Evolutionary conservation across 2,329 filamentous ascomycete species (phyloP).

Genomic region (Fusarium verticillioides): DNA sequence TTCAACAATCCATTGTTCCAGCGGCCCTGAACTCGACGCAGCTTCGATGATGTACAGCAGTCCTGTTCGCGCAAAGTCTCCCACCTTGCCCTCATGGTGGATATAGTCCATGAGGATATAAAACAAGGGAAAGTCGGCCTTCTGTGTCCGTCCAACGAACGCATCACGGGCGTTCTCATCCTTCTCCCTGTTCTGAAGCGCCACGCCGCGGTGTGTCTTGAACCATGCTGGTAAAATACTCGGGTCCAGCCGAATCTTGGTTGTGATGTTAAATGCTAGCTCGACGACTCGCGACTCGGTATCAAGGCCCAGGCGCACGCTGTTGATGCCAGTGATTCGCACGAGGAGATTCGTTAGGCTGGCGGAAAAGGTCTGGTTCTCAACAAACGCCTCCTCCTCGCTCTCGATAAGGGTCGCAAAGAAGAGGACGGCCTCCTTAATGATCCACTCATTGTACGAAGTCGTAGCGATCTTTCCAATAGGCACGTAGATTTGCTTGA

Average conservation of each 20-base stretch:
- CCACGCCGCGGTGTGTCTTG: slow-evolving; percentile 61
- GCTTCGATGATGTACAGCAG: slow-evolving; percentile 96
- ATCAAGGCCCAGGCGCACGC: slow-evolving; percentile 78
- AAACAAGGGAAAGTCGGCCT: slow-evolving; percentile 94
- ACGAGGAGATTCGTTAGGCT: slow-evolving; percentile 89
- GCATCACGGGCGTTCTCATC: slow-evolving; percentile 73
- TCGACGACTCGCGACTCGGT: slow-evolving; percentile 92
- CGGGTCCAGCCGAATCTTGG: slow-evolving; percentile 92
- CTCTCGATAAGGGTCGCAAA: slow-evolving; percentile 95
- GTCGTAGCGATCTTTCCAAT: slow-evolving; percentile 89
- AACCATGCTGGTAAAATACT: slow-evolving; percentile 93
- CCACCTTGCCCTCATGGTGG: slow-evolving; percentile 92
- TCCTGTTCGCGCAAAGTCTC: slow-evolving; percentile 95
- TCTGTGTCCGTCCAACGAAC: slow-evolving; percentile 86
- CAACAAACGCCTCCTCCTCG: slow-evolving; percentile 94
- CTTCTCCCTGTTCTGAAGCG: slow-evolving; percentile 50
- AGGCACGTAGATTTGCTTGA: slow-evolving; percentile 88
- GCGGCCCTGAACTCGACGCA: slow-evolving; percentile 79
- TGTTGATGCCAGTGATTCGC: slow-evolving; percentile 79
- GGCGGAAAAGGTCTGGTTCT: slow-evolving; percentile 85
- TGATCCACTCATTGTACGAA: slow-evolving; percentile 85
- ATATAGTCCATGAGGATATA: slow-evolving; percentile 97
- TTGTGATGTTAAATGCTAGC: slow-evolving; percentile 93
- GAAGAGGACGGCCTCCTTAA: slow-evolving; percentile 84
- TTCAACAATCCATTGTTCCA: slow-evolving; percentile 97